phyloP scores from a whole-genome alignment of 768 basidiomycete genomes.

The Tubosaeta sp. region DNA sequence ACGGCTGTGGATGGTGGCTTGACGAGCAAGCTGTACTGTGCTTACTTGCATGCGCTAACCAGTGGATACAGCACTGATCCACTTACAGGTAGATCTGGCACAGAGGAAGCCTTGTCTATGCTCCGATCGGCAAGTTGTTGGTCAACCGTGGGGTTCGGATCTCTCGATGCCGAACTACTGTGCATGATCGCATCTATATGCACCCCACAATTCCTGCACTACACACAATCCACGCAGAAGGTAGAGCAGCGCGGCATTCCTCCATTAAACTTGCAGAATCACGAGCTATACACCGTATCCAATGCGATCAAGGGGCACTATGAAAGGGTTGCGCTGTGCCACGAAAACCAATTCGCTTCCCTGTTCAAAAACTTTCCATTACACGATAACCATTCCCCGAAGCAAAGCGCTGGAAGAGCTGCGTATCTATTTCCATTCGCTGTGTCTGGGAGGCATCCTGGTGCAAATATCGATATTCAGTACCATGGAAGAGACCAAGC shows the following conservation, averaged over 20 bases:
- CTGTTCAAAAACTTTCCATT: slow-evolving; percentile 1
- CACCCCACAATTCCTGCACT: slow-evolving; percentile 34
- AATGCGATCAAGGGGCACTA: slow-evolving; percentile 26
- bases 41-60: slow-evolving; percentile 43
- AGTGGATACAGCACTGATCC: slow-evolving; percentile 39
- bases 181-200: slow-evolving; percentile 30
- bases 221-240: slow-evolving; percentile 35
- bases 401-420: slow-evolving; percentile 9
- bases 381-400: slow-evolving; percentile 2
- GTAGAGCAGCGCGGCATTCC: slow-evolving; percentile 25
- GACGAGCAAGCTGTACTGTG: slow-evolving; percentile 31
- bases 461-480: neutral
- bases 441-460: neutral
- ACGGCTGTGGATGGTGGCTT: slow-evolving; percentile 2
- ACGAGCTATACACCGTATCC: slow-evolving; percentile 20
- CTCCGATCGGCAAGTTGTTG: slow-evolving; percentile 35
- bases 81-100: slow-evolving; percentile 26
- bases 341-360: neutral
- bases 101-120: slow-evolving; percentile 30
- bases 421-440: neutral
- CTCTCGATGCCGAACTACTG: slow-evolving; percentile 29
- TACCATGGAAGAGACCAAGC: slow-evolving; percentile 3
- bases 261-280: slow-evolving; percentile 25
- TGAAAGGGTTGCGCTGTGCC: slow-evolving; percentile 9
- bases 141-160: slow-evolving; percentile 34